Evolutionary conservation across 176 grass and related monocot species (phyloP).

Genomic region (Calamus simplicifolius): DNA sequence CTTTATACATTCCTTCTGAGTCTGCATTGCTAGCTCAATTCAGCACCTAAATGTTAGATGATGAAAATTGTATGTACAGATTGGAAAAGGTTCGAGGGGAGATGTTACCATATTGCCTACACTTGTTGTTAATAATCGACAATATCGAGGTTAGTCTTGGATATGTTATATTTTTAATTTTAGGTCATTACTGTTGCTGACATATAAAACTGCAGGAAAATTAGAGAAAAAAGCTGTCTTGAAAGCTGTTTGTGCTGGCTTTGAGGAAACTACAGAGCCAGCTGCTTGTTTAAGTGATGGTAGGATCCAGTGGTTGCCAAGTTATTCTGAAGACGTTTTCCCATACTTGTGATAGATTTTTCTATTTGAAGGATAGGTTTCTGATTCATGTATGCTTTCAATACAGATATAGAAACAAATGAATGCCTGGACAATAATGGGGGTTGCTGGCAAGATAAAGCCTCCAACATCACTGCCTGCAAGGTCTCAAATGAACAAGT

Average conservation of each 20-base stretch:
- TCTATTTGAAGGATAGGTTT: not conserved
- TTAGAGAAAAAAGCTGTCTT: slow-evolving; percentile 91
- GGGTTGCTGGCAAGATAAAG: slow-evolving; percentile 90
- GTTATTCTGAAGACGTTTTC: too few species aligned
- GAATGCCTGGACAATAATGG: slow-evolving; percentile 73
- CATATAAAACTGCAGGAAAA: slow-evolving; percentile 54
- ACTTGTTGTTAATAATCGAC: slow-evolving; percentile 90
- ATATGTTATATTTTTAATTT: slow-evolving; percentile 11
- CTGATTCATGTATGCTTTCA: slow-evolving; percentile 24
- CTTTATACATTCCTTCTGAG: not conserved
- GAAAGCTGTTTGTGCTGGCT: slow-evolving; percentile 97
- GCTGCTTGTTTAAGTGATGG: slow-evolving; percentile 91
- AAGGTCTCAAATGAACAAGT: slow-evolving; percentile 42
- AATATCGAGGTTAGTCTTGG: slow-evolving; percentile 71
- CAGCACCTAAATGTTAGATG: slow-evolving; percentile 18
- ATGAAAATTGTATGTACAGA: slow-evolving; percentile 29
- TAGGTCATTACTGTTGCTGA: slow-evolving; percentile 18
- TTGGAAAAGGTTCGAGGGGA: slow-evolving; percentile 94
- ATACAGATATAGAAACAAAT: slow-evolving; percentile 79
- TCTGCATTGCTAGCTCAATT: not conserved
- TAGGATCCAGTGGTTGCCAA: slow-evolving; percentile 8
- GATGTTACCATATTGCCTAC: slow-evolving; percentile 99
- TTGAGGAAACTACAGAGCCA: slow-evolving; percentile 98
- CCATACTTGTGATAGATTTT: not conserved
- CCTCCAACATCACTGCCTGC: slow-evolving; percentile 78